These are phyloP conservation scores for Boletus sp. DNA, from an alignment of 768 basidiomycete genomes.

Conservation along the genomic window DNA sequence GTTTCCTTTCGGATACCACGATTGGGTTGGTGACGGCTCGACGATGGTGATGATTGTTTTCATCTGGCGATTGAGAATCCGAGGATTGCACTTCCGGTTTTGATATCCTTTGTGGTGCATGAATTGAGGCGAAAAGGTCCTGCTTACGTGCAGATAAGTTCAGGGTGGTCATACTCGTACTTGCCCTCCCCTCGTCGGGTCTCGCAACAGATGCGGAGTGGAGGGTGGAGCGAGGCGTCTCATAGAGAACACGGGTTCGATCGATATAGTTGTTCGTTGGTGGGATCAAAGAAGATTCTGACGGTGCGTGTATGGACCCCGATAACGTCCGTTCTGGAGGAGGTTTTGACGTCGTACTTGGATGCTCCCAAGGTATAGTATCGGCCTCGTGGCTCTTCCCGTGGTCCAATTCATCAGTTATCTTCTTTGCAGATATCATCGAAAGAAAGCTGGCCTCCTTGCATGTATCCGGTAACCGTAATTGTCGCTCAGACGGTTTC, in stretches of 20 bases:
- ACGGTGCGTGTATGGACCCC: slow-evolving; percentile 18
- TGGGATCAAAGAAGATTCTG: not conserved
- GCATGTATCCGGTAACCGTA: not conserved
- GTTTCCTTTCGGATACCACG: not conserved
- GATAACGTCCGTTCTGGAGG: slow-evolving; percentile 5
- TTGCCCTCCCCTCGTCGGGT: not conserved
- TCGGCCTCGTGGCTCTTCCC: not conserved
- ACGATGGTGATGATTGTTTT: not conserved
- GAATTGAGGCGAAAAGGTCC: slow-evolving; percentile 11
- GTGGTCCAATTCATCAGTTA: not conserved
- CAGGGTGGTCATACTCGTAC: not conserved
- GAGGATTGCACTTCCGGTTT: not conserved
- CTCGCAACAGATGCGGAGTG: not conserved
- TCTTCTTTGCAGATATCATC: not conserved
- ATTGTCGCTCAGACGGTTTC: not conserved
- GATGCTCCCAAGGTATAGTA: not conserved
- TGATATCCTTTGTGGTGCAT: slow-evolving; percentile 3
- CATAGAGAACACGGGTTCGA: not conserved
- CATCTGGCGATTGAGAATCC: not conserved
- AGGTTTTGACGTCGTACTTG: not conserved
- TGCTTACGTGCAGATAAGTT: not conserved
- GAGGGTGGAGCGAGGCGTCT: not conserved
- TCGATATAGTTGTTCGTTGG: not conserved
- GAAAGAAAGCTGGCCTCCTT: not conserved
- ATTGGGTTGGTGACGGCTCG: not conserved